Conservation (phyloP, 2,329 filamentous ascomycete genomes). For the Macrophomina phaseolina region DNA sequence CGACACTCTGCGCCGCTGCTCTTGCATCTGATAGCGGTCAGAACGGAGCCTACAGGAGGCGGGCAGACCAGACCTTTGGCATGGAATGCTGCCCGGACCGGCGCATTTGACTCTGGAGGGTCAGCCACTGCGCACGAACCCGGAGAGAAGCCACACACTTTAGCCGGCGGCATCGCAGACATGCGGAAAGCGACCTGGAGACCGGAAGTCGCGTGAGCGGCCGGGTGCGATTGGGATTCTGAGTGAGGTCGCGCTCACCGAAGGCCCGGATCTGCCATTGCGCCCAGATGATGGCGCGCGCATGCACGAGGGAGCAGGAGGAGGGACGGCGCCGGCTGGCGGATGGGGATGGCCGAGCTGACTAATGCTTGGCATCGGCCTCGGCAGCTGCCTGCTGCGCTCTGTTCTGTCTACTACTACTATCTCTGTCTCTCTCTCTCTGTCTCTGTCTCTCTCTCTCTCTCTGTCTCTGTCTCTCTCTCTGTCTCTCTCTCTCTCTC, state of each 20-base stretch:
- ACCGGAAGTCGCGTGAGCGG: background rate
- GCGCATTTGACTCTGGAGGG: conserved; percentile 8
- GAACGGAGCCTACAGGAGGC: background rate
- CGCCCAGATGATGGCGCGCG: no score
- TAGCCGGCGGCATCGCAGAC: conserved; percentile 3
- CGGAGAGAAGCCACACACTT: conserved; percentile 5
- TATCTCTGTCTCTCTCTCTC: no score
- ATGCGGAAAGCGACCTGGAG: background rate
- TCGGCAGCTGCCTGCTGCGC: background rate
- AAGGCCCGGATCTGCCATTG: conserved; percentile 4
- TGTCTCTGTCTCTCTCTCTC: no score
- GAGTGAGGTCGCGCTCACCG: background rate
- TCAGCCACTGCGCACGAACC: background rate
- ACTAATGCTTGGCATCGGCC: background rate
- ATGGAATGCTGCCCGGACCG: conserved; percentile 7
- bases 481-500: no score
- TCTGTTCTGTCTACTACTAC: background rate
- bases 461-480: no score
- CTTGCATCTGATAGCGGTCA: conserved; percentile 2
- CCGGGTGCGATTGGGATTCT: no score
- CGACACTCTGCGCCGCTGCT: conserved; percentile 7
- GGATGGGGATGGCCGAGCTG: background rate
- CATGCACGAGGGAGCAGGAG: background rate
- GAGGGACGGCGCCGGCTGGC: background rate
- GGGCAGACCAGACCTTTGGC: background rate